Base-by-base conservation (phyloP, 2,329 filamentous ascomycete species). In the Verticillium longisporum region DNA sequence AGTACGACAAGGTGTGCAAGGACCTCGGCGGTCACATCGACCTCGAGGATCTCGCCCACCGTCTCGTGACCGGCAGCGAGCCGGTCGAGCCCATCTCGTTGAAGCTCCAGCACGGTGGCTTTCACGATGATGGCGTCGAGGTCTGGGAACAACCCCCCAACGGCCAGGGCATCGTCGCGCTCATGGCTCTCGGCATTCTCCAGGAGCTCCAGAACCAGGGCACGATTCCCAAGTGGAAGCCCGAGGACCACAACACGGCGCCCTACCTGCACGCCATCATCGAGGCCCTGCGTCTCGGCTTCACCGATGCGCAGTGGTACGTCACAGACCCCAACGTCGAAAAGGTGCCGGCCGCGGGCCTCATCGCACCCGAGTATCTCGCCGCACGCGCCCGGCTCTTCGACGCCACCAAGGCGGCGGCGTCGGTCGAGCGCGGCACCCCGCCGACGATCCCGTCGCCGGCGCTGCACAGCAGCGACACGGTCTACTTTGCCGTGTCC, bases 61-160 rank as follows among this genome's bases (percentile, higher is more conserved):
- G 98, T 72, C 80, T 90, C 10, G 75, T 80, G 18, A 68, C 67
- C 0, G 80, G 92, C 21, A 91, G 86, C 60, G 91, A 97, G 73
- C 82, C 88, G n/a, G 88, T 92, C 0, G 87, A 94, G 32, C 86
- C 95, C 15, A 95, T 98, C 66, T 93, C 90, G 0, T 81, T 97
- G 57, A 86, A 88, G 63, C 94, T 93, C 74, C 82, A 79, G 0
- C 88, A 64, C 2, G 64, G 66, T 6, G 65, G 74, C 9, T 61
- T 59, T n/a, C 61, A 68, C 34, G 61, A 66, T 58, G 74, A 78
- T 13, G 86, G 87, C 10, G 83, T 97, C 53, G 88, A 96, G 70
- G 79, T 99, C 0, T 98, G 94, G 94, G 95, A 99, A 71, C 94
- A 98, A 71, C 93, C 94, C 38, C 95, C 95, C 9, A 98, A 98